These are phyloP conservation scores for Cerioporus squamosus DNA, from an alignment of 1,284 basidiomycete genomes.

Conservation along the genomic window DNA sequence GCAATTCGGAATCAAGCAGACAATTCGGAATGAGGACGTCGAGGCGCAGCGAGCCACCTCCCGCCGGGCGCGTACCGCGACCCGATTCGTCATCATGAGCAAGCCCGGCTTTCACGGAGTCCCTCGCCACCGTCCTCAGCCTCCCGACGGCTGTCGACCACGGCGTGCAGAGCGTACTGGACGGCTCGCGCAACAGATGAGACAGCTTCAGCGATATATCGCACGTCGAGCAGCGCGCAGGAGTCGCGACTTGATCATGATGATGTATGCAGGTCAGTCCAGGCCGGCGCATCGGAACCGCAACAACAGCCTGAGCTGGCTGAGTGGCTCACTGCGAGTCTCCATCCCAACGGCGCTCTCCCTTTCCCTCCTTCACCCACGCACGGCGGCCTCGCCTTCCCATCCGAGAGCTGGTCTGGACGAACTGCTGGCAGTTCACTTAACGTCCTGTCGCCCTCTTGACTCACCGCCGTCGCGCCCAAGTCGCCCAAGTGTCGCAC, in stretches of 20 bases:
- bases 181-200: too few species aligned
- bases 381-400: conserved; percentile 1
- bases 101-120: neutral
- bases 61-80: conserved; percentile 5
- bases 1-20: conserved; percentile 8
- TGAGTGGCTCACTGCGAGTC: conserved; percentile 1
- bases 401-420: conserved; percentile 18
- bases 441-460: conserved; percentile 22
- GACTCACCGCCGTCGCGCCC: conserved; percentile 5
- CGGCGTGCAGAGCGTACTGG: neutral
- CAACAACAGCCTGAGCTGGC: neutral
- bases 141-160: too few species aligned
- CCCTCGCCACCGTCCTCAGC: neutral
- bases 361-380: conserved; percentile 1
- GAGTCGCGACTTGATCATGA: too few species aligned
- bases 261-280: conserved; percentile 1
- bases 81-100: conserved; percentile 19
- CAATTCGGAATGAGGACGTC: conserved; percentile 18
- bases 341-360: conserved; percentile 20
- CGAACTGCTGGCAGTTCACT: conserved; percentile 29
- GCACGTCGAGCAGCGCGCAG: neutral
- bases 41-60: neutral
- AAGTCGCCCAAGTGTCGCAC: neutral
- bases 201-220: too few species aligned
- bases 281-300: neutral